These are phyloP conservation scores for Barnettozyma siamensis DNA, from an alignment of 805 yeast genomes.

Conservation along the genomic window DNA sequence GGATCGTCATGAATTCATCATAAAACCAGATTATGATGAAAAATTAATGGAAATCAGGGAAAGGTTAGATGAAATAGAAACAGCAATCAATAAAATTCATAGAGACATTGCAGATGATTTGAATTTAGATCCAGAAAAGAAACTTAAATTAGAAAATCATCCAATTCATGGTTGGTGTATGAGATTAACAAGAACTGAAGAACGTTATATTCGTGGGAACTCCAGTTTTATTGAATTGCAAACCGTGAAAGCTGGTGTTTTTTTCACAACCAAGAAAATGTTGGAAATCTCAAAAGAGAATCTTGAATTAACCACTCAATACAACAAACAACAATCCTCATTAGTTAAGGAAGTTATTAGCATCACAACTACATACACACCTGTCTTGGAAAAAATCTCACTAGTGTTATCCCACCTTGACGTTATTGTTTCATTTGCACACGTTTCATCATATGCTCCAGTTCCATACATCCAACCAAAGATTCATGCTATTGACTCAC, in stretches of 20 bases:
- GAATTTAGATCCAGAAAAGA: conserved; percentile 78
- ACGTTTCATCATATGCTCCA: conserved; percentile 77
- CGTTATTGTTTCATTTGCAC: conserved; percentile 81
- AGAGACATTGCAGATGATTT: conserved; percentile 65
- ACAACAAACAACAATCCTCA: conserved; percentile 67
- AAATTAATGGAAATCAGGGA: conserved; percentile 55
- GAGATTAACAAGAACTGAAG: conserved; percentile 86
- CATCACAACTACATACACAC: conserved; percentile 76
- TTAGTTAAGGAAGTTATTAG: conserved; percentile 78
- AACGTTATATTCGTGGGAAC: conserved; percentile 64
- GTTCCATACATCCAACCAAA: conserved; percentile 72
- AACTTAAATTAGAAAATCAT: conserved; percentile 84
- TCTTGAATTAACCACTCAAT: conserved; percentile 54
- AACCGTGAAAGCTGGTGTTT: conserved; percentile 94
- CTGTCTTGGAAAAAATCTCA: conserved; percentile 67
- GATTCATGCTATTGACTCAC: conserved; percentile 47
- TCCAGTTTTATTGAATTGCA: conserved; percentile 67
- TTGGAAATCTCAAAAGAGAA: conserved; percentile 55
- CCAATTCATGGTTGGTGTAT: conserved; percentile 91
- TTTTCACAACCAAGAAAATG: conserved; percentile 71
- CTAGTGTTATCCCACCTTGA: conserved; percentile 67
- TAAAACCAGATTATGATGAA: conserved; percentile 87
- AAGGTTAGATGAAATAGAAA: conserved; percentile 48
- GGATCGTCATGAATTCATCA: conserved; percentile 75
- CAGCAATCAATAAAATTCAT: conserved; percentile 56